Evolutionary conservation across 1,139 yeast species (phyloP).

Genomic region (Meyerozyma carpophila): DNA sequence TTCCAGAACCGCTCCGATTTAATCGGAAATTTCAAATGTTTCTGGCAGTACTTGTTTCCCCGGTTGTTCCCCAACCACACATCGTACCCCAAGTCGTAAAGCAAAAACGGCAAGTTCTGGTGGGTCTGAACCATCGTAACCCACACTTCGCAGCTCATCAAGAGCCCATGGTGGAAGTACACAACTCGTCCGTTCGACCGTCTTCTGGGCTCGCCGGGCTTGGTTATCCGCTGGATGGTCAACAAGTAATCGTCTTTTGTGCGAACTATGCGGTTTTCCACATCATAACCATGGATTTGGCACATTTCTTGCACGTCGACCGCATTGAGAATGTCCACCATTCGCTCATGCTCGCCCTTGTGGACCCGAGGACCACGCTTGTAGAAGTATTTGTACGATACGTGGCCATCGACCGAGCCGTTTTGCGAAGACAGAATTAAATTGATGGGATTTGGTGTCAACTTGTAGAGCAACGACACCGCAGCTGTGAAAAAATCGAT

Average conservation of each 20-base stretch:
- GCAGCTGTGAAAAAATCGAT: conserved; percentile 5
- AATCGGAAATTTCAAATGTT: conserved; percentile 36
- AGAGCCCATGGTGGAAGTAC: conserved; percentile 84
- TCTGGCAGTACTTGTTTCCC: conserved; percentile 78
- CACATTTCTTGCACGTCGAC: conserved; percentile 31
- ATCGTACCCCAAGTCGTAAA: conserved; percentile 79
- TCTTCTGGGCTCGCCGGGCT: conserved; percentile 6
- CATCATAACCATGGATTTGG: conserved; percentile 31
- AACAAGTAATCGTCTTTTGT: conserved; percentile 36
- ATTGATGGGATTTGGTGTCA: conserved; percentile 26
- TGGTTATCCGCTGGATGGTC: conserved; percentile 26
- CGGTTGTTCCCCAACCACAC: conserved; percentile 93
- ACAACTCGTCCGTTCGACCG: conserved; percentile 43
- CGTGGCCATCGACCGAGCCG: conserved; percentile 1
- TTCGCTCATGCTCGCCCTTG: conserved; percentile 20
- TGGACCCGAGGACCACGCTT: conserved; percentile 10
- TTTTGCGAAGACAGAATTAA: conserved; percentile 12
- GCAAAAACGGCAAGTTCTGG: conserved; percentile 66
- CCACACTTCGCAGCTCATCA: conserved; percentile 93
- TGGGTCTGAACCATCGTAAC: conserved; percentile 60
- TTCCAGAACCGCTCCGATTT: conserved; percentile 36
- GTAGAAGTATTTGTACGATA: conserved; percentile 8
- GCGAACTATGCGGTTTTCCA: conserved; percentile 35
- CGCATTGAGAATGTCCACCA: conserved; percentile 30
- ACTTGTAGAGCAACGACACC: conserved; percentile 17